Percentiles rank a stretch among this genome's conserved stretches.
These are phyloP conservation scores for Saposhnikovia divaricata DNA, from an alignment of 129 eudicot species.

Conservation along the genomic window DNA sequence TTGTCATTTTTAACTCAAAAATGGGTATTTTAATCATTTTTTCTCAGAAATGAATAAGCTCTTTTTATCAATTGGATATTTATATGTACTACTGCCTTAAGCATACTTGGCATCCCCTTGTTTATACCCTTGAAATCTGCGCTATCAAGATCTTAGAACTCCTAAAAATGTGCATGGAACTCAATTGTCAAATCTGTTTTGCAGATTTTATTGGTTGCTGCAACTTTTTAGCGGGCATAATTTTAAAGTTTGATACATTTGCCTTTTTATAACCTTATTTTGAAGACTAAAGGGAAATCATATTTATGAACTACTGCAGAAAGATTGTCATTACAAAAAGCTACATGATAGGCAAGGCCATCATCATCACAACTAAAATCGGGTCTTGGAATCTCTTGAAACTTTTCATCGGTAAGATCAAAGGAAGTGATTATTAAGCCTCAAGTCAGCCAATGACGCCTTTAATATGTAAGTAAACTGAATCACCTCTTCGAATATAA, in stretches of 20 bases:
- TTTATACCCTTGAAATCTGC: background rate
- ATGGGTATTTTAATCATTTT: too few species aligned
- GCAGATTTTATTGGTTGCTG: background rate
- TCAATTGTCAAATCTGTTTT: conserved; percentile 4
- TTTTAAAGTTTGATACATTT: conserved; percentile 1
- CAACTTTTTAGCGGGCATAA: background rate
- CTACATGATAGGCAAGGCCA: too few species aligned
- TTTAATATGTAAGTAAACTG: conserved; percentile 22
- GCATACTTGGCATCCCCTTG: background rate
- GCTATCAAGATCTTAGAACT: conserved; percentile 40
- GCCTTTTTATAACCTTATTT: too few species aligned
- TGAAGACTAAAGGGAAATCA: too few species aligned
- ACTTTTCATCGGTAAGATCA: conserved; percentile 46
- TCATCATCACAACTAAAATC: too few species aligned
- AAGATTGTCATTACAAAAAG: too few species aligned
- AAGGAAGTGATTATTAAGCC: conserved; percentile 6
- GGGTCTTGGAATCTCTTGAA: conserved; percentile 12
- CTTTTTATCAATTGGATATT: too few species aligned
- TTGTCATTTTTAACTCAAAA: too few species aligned
- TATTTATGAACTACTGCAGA: too few species aligned
- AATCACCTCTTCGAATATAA: conserved; percentile 24
- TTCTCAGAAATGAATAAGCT: background rate
- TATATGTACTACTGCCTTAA: background rate
- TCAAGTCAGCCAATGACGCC: conserved; percentile 45
- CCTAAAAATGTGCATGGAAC: conserved; percentile 13